Conservation (phyloP, 805 yeast genomes). For the Kluyveromyces dobzhanskii region DNA sequence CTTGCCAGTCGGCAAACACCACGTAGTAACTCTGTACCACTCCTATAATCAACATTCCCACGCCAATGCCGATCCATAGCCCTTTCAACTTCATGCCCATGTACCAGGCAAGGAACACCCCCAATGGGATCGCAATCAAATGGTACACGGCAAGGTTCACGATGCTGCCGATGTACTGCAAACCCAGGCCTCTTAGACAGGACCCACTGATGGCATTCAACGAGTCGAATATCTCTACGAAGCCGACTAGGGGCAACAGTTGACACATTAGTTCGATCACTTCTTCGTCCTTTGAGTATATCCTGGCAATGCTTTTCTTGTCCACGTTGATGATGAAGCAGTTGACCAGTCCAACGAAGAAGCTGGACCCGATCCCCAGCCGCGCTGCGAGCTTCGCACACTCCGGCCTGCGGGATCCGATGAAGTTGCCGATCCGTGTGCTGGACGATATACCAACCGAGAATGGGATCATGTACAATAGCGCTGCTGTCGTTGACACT, state of each 20-base stretch:
- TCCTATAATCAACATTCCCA: conserved; percentile 45
- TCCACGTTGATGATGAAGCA: conserved; percentile 41
- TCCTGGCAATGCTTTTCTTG: conserved; percentile 40
- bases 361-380: conserved; percentile 37
- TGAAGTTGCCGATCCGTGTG: conserved; percentile 63
- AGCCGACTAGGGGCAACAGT: conserved; percentile 53
- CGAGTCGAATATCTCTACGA: conserved; percentile 64
- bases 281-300: conserved; percentile 54
- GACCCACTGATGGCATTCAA: conserved; percentile 72
- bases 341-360: conserved; percentile 41
- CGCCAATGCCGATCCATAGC: conserved; percentile 70
- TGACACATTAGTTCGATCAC: conserved; percentile 44
- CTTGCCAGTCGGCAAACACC: conserved; percentile 45
- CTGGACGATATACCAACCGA: conserved; percentile 64
- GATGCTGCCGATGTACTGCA: conserved; percentile 69
- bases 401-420: conserved; percentile 48
- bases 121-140: conserved; percentile 65
- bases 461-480: conserved; percentile 67
- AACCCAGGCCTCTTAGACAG: conserved; percentile 77
- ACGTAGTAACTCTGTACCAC: conserved; percentile 41
- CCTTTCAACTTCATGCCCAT: conserved; percentile 46
- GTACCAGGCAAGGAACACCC: conserved; percentile 46
- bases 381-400: conserved; percentile 39
- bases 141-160: conserved; percentile 65
- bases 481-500: conserved; percentile 54